A percentile compares a stretch with the other conserved stretches of the same genome.
These are phyloP conservation scores for Blastobotrys capitulatus DNA, from an alignment of 1,139 yeast genomes.

Conservation along the genomic window DNA sequence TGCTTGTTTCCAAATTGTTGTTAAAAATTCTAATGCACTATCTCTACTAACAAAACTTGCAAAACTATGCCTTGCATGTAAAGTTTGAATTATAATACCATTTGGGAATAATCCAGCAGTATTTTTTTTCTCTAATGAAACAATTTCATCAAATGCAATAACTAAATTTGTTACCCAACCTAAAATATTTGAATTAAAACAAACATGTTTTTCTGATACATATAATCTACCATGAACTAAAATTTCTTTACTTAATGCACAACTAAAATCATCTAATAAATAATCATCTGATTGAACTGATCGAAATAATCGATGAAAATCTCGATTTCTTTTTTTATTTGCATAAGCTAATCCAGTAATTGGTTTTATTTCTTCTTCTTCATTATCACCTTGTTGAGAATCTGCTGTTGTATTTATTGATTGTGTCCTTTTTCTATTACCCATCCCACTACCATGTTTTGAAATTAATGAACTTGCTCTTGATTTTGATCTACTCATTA, in stretches of 20 bases:
- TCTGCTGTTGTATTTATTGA: slow-evolving; percentile 4
- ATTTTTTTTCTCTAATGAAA: slow-evolving; percentile 66
- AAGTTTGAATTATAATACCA: slow-evolving; percentile 72
- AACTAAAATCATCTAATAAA: slow-evolving; percentile 76
- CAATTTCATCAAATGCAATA: slow-evolving; percentile 66
- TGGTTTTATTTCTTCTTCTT: not conserved
- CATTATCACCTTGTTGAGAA: not conserved
- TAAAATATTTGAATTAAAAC: slow-evolving; percentile 86
- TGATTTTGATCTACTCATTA: slow-evolving; percentile 14
- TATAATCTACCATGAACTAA: slow-evolving; percentile 87
- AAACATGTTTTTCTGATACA: slow-evolving; percentile 70
- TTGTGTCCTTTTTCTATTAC: slow-evolving; percentile 1
- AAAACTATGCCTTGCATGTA: slow-evolving; percentile 60
- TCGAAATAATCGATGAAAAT: slow-evolving; percentile 72
- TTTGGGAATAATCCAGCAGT: slow-evolving; percentile 92
- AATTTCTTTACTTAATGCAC: slow-evolving; percentile 86
- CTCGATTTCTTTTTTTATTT: slow-evolving; percentile 61
- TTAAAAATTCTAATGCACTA: slow-evolving; percentile 61
- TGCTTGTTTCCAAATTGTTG: slow-evolving; percentile 35
- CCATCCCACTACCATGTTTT: slow-evolving; percentile 2
- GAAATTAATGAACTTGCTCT: slow-evolving; percentile 14
- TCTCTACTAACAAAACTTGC: slow-evolving; percentile 88
- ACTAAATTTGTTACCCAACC: slow-evolving; percentile 89
- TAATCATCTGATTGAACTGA: slow-evolving; percentile 65
- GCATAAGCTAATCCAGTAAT: slow-evolving; percentile 47